Base-by-base conservation (phyloP, 441 rosid species). In the Gossypium laxum region DNA sequence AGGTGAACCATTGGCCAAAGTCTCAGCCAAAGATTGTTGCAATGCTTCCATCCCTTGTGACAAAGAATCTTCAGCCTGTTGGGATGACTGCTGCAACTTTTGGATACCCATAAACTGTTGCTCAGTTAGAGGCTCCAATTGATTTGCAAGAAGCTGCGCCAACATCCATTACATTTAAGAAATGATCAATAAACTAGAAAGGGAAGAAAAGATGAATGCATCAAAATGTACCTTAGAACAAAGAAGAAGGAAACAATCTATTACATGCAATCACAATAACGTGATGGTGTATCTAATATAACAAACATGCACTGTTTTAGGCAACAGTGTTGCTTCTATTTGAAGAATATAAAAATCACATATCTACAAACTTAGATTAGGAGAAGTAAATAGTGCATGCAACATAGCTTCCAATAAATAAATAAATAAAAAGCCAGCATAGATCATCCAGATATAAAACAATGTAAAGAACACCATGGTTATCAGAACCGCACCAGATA, bases 41-140 rank as follows among this genome's bases (percentile, higher is more conserved):
- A 91, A 74, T 56, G 87, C 89, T 65, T 91, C 97, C 93, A 91
- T 83, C 75, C 97, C 97, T 77, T 91, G 97, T 38, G 97, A 91
- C 63, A 91, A 70, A 24, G 62, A 57, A 57, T 57, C 62, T 57
- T 57, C 62, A 12, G 38, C 62, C 62, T 57, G 62, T 57, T 89
- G 96, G 8, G 97, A 88, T 15, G 95, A 85, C 69, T 91, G 93
- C 85, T 89, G 97, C 79, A 91, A 76, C 76, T 85, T 88, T 75
- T 75, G 76, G 71, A 91, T 81, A 56, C 83, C 83, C 74, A 81
- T 47, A 60, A 83, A 68, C 80, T 91, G 97, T 18, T 87, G 91
- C 82, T 91, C 95, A 0, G 97, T 89, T 54, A 91, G 77, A 63
- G 97, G 97, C 85, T 91, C 97, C 80, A 91, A 77, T 67, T 91